These are phyloP conservation scores for Protomyces macrosporus DNA, from an alignment of 1,139 yeast species.

Conservation along the genomic window DNA sequence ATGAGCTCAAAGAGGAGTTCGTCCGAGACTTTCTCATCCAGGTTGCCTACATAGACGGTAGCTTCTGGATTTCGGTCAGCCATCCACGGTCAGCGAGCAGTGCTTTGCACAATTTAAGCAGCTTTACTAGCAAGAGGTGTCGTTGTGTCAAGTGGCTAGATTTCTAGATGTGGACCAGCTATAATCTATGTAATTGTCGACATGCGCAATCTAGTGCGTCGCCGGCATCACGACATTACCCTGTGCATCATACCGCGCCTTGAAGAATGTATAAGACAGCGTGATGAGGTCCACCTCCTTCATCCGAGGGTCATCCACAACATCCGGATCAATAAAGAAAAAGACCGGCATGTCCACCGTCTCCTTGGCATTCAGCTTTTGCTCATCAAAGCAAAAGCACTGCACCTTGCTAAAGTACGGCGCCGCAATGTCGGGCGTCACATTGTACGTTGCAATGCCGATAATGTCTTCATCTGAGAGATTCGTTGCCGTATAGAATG, in stretches of 20 bases:
- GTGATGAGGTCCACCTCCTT: slow-evolving; percentile 85
- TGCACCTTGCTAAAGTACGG: slow-evolving; percentile 95
- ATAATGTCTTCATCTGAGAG: slow-evolving; percentile 80
- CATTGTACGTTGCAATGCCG: slow-evolving; percentile 45
- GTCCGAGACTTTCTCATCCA: slow-evolving; percentile 70
- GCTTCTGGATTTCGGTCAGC: slow-evolving; percentile 52
- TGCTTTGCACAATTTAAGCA: too few relatives aligned
- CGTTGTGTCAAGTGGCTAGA: too few relatives aligned
- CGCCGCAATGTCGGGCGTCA: slow-evolving; percentile 93
- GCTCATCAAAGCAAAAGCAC: slow-evolving; percentile 98
- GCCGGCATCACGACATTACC: slow-evolving; percentile 25
- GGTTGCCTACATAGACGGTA: slow-evolving; percentile 75
- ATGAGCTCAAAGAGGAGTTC: slow-evolving; percentile 67
- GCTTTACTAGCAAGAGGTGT: too few relatives aligned
- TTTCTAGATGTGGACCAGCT: too few relatives aligned
- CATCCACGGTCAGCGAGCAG: background rate
- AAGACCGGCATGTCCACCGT: slow-evolving; percentile 96
- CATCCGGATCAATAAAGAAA: slow-evolving; percentile 96
- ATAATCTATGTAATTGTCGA: too few relatives aligned
- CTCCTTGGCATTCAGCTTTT: slow-evolving; percentile 86
- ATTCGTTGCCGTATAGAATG: slow-evolving; percentile 90
- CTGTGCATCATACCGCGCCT: slow-evolving; percentile 25
- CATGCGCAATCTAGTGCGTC: background rate
- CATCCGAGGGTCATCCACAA: slow-evolving; percentile 90
- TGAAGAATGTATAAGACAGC: slow-evolving; percentile 87